These are phyloP conservation scores for Melocanna baccifera DNA, from an alignment of 176 grass and related monocot species.

Conservation along the genomic window DNA sequence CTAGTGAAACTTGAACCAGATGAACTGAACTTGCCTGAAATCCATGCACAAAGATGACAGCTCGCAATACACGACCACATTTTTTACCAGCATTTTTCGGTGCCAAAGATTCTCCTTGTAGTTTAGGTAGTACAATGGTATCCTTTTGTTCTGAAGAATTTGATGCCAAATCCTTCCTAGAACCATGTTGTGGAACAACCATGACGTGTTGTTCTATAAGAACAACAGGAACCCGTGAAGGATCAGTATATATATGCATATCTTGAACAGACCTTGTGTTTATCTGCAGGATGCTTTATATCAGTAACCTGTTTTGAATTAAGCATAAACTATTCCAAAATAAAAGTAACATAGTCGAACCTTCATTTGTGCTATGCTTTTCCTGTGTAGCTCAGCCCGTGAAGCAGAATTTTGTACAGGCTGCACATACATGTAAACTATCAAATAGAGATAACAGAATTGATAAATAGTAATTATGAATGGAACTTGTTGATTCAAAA, in stretches of 20 bases:
- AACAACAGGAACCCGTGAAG: slow-evolving; percentile 86
- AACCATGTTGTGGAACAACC: slow-evolving; percentile 79
- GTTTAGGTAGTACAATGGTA: slow-evolving; percentile 59
- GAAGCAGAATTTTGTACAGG: slow-evolving; percentile 68
- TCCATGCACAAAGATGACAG: slow-evolving; percentile 93
- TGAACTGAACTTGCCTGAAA: slow-evolving; percentile 71
- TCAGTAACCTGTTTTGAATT: slow-evolving; percentile 12
- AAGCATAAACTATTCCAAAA: slow-evolving; percentile 17
- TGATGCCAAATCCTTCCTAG: slow-evolving; percentile 45
- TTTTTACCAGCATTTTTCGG: slow-evolving; percentile 60
- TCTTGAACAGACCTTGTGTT: slow-evolving; percentile 79
- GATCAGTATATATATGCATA: slow-evolving; percentile 94
- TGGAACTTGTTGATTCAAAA: not conserved
- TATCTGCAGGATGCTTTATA: slow-evolving; percentile 60
- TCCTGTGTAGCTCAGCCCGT: slow-evolving; percentile 85
- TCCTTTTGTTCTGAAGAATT: slow-evolving; percentile 49
- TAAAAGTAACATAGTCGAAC: slow-evolving; percentile 15
- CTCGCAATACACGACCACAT: slow-evolving; percentile 60
- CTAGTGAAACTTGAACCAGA: not conserved
- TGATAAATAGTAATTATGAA: not conserved
- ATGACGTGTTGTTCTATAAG: slow-evolving; percentile 92
- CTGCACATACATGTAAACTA: slow-evolving; percentile 40
- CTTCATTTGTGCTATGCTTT: slow-evolving; percentile 98
- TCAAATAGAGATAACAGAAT: slow-evolving; percentile 19
- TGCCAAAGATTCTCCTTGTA: slow-evolving; percentile 43